Evolutionary conservation across 495 filamentous ascomycete species (phyloP).

Genomic region (Zalerion maritima): DNA sequence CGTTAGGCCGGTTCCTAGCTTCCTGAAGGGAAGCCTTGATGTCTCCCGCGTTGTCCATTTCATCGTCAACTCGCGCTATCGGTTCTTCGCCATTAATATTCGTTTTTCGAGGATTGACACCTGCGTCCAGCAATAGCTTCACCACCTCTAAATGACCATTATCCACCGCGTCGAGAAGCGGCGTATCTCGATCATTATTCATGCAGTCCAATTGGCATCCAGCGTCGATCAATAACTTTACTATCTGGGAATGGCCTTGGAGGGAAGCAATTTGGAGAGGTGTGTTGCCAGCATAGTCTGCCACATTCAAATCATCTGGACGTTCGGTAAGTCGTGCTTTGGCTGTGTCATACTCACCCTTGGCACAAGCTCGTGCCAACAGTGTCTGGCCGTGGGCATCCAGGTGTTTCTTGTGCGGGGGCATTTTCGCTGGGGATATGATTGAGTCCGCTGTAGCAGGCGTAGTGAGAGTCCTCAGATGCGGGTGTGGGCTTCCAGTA

Average conservation of each 20-base stretch:
- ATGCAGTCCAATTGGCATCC: slow-evolving; percentile 67
- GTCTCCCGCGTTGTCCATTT: slow-evolving; percentile 46
- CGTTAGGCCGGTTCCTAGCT: slow-evolving; percentile 30
- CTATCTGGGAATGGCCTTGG: slow-evolving; percentile 67
- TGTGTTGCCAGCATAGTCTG: slow-evolving; percentile 87
- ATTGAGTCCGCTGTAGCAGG: slow-evolving; percentile 37
- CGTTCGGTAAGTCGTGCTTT: slow-evolving; percentile 55
- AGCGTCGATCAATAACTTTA: slow-evolving; percentile 61
- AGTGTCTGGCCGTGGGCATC: slow-evolving; percentile 76
- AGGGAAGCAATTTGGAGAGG: slow-evolving; percentile 84
- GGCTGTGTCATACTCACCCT: slow-evolving; percentile 56
- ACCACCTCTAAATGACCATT: slow-evolving; percentile 90
- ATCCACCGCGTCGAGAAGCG: slow-evolving; percentile 87
- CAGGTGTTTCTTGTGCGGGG: slow-evolving; percentile 60
- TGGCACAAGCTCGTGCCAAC: slow-evolving; percentile 69
- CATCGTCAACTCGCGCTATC: slow-evolving; percentile 61
- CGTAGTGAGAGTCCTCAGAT: slow-evolving; percentile 47
- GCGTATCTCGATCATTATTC: slow-evolving; percentile 82
- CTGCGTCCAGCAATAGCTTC: slow-evolving; percentile 64
- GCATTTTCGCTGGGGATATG: slow-evolving; percentile 53
- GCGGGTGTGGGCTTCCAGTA: slow-evolving; percentile 55
- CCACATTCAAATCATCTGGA: slow-evolving; percentile 72
- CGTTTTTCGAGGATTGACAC: slow-evolving; percentile 74
- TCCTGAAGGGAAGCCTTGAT: slow-evolving; percentile 40
- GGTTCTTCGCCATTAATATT: slow-evolving; percentile 82